Evolutionary conservation across 345 rosid species (phyloP).

Genomic region (Eucalyptus curtisii): DNA sequence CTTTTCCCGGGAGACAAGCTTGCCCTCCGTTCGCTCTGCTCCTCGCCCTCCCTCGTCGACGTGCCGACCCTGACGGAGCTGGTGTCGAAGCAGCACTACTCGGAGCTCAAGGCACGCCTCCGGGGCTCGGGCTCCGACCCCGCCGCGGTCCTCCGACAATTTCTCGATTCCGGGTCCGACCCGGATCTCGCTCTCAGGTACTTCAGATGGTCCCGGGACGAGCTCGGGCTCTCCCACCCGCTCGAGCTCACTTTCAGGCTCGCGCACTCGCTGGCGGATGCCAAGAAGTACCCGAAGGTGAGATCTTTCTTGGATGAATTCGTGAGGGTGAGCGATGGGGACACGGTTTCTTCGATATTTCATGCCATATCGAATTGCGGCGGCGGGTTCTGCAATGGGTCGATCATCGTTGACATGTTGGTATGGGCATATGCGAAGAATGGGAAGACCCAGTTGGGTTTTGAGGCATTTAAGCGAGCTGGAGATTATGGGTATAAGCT

Average conservation of each 20-base stretch:
- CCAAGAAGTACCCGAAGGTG: conserved; percentile 42
- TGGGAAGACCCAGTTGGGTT: conserved; percentile 25
- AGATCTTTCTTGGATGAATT: conserved; percentile 55
- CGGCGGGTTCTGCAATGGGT: conserved; percentile 36
- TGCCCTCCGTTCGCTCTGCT: conserved; percentile 2
- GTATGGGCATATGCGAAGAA: conserved; percentile 43
- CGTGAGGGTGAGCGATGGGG: conserved; percentile 16
- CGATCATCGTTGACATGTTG: conserved; percentile 56
- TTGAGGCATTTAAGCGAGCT: conserved; percentile 70
- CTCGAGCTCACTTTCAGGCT: conserved; percentile 33
- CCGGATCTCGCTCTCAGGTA: conserved; percentile 46
- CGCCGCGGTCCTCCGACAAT: conserved; percentile 17
- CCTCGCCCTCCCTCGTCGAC: not conserved
- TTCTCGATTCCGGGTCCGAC: conserved; percentile 39
- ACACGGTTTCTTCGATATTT: conserved; percentile 39
- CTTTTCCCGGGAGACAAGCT: conserved; percentile 1
- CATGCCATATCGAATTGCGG: conserved; percentile 45
- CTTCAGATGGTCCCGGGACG: conserved; percentile 44
- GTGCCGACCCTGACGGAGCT: conserved; percentile 16
- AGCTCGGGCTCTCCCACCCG: conserved; percentile 19
- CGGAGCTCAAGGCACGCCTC: conserved; percentile 27
- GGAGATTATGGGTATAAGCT: conserved; percentile 61
- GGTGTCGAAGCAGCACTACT: conserved; percentile 55
- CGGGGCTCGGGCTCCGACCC: conserved; percentile 8
- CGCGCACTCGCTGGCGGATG: conserved; percentile 28